Evolutionary conservation across 2,329 filamentous ascomycete genomes (phyloP).

Genomic region (Decorospora gaudefroyi): DNA sequence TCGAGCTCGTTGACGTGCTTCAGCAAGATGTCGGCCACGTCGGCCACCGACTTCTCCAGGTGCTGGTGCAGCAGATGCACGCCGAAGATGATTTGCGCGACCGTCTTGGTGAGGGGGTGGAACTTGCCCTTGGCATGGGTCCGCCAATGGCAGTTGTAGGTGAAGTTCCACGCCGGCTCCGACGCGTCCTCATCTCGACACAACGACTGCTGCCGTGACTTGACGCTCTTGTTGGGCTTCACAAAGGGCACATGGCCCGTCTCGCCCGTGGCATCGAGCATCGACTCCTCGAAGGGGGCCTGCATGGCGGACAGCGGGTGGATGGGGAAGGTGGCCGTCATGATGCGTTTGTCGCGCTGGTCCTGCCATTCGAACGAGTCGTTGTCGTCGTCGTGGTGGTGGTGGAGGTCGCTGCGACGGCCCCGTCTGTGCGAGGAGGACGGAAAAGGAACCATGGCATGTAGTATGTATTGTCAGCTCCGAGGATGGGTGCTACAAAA

Average conservation of each 20-base stretch:
- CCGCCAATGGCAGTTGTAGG: constrained; percentile 76
- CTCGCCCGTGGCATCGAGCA: constrained; percentile 66
- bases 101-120: constrained; percentile 86
- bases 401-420: constrained; percentile 27
- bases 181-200: constrained; percentile 66
- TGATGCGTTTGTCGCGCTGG: constrained; percentile 43
- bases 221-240: constrained; percentile 48
- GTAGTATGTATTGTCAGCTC: constrained; percentile 3
- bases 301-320: constrained; percentile 81
- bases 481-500: constrained; percentile 24
- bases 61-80: constrained; percentile 84
- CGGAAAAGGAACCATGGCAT: constrained; percentile 34
- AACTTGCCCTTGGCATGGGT: constrained; percentile 74
- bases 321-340: constrained; percentile 51
- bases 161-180: constrained; percentile 69
- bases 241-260: constrained; percentile 45
- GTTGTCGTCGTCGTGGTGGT: constrained; percentile 24
- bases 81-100: constrained; percentile 91
- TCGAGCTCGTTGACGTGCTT: constrained; percentile 93
- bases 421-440: constrained; percentile 27
- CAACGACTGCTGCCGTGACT: constrained; percentile 49
- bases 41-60: constrained; percentile 83
- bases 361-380: constrained; percentile 41
- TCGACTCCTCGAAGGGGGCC: constrained; percentile 79
- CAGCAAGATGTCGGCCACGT: constrained; percentile 87